Base-by-base conservation (phyloP, 345 rosid species). In the Populus tremula region DNA sequence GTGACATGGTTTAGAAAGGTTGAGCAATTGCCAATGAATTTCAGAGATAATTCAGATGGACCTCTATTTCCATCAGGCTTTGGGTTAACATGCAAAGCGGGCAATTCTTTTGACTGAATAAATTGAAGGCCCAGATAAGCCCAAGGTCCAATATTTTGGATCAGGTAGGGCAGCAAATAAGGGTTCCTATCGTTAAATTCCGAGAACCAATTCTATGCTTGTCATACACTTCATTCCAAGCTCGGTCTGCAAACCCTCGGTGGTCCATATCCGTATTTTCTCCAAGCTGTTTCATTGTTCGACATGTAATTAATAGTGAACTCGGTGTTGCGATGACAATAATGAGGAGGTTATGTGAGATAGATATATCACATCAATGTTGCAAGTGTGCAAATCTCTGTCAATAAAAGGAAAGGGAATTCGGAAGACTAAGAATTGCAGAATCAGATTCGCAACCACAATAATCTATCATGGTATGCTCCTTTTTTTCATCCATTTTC, bases 51-150 rank as follows among this genome's bases (percentile, higher is more conserved):
- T 71, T 84, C 90, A 2, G 87, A 81, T 71, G 91, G 90, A 39
- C 91, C 96, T 33, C 76, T 89, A 77, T 92, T 92, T 70, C 94
- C 94, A 38, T 72, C 86, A 43, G 94, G 96, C 67, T 92, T 90
- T 39, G 96, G 96, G 81, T 81, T 92, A 78, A 54, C 76, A 56
- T 47, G 47, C 73, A 66, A 72, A 1, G 47, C 31, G 49, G 76
- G 29, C 53, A 70, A 25, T 13, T 23, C 76, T 69, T 64, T 74
- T 33, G 67, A 65, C 74, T 76, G 69, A 76, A 76, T 63, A 11
- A 70, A 69, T 73, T 53, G 56, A 72, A n/a, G 66, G 66, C 74
- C 65, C 76, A 70, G 20, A 76, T 69, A 20, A 66, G 74, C 54
- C 74, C 18, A 56, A 65, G 53, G 67, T 41, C 54, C 64, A 69